Evolutionary conservation across 2,329 filamentous ascomycete genomes (phyloP).

Genomic region (Monilinia vaccinii-corymbosi): DNA sequence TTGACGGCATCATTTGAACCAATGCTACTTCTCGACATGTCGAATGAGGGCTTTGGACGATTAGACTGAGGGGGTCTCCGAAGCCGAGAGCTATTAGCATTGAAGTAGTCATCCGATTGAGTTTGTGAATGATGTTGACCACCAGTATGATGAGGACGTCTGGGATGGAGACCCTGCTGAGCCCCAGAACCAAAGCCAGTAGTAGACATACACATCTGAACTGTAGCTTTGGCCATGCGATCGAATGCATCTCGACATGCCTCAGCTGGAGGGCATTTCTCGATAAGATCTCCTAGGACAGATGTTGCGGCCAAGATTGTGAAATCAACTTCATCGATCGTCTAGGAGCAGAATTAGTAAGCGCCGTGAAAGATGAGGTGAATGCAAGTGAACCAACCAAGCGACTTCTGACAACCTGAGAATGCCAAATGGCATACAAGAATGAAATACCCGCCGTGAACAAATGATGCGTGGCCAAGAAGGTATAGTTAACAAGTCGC

Average conservation of each 20-base stretch:
- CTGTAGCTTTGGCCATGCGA: conserved; percentile 87
- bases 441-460: conserved; percentile 98
- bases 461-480: conserved; percentile 87
- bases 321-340: conserved; percentile 95
- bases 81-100: conserved; percentile 9
- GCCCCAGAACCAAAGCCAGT: conserved; percentile 33
- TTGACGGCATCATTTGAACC: conserved; percentile 8
- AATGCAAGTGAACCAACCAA: conserved; percentile 50
- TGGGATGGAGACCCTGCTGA: conserved; percentile 20
- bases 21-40: conserved; percentile 19
- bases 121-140: conserved; percentile 7
- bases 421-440: conserved; percentile 96
- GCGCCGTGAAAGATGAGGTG: neutral
- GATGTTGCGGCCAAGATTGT: conserved; percentile 90
- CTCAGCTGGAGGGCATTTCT: conserved; percentile 91
- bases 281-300: conserved; percentile 81
- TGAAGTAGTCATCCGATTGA: conserved; percentile 17
- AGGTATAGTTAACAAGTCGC: conserved; percentile 90
- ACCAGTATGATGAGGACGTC: conserved; percentile 15
- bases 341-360: conserved; percentile 35
- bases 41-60: conserved; percentile 27
- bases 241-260: conserved; percentile 92
- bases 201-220: conserved; percentile 86
- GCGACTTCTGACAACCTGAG: conserved; percentile 73
- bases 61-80: conserved; percentile 7